Base-by-base conservation (phyloP, 371 early-diverging fungal species). In the Actinomucor elegans region DNA sequence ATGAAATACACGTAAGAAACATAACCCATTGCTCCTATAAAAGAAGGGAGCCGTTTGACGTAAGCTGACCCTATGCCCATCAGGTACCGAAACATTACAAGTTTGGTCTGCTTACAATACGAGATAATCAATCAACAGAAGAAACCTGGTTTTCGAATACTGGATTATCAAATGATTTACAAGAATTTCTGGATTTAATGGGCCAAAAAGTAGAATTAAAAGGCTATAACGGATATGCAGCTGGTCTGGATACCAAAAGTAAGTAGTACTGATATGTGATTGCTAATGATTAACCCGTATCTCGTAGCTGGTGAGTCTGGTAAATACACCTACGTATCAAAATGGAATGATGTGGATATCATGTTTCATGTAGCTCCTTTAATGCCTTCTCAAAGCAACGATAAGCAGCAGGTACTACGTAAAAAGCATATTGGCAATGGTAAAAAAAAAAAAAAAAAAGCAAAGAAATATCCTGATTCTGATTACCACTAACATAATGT, bases 401-500 rank as follows among this genome's bases (percentile, higher is more conserved):
- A 92, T 63, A 69, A 69, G 15, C 92, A 93, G 48, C 92, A 92
- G 64, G 75, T 93, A 21, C 85, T 89, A 49, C 76, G 90, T 18
- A 93, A 93, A 57, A 72, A 88, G 10, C 89, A 91, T 63, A 88
- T 93, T 47, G 93, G 93, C 40, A 93, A 93, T 71, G 91, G 77
- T 75, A 72, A 40, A n/a, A 29, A n/a, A 9, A 31, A 31, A 8
- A 1, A 24, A 31, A 26, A 37, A 31, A 12, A 27, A 27, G 20
- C 14, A 28, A n/a, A n/a, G 2, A 17, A 27, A 14, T 8, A 9
- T 4, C 7, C 17, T 37, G 26, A 31, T 15, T 35, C n/a, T 15
- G 0, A 20, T 35, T 3, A 48, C 17, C 28, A 32, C 10, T 14
- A 37, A 37, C n/a, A n/a, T n/a, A n/a, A n/a, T n/a, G n/a, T n/a